Evolutionary conservation across 805 yeast genomes (phyloP).

Genomic region (Torulaspora indica): DNA sequence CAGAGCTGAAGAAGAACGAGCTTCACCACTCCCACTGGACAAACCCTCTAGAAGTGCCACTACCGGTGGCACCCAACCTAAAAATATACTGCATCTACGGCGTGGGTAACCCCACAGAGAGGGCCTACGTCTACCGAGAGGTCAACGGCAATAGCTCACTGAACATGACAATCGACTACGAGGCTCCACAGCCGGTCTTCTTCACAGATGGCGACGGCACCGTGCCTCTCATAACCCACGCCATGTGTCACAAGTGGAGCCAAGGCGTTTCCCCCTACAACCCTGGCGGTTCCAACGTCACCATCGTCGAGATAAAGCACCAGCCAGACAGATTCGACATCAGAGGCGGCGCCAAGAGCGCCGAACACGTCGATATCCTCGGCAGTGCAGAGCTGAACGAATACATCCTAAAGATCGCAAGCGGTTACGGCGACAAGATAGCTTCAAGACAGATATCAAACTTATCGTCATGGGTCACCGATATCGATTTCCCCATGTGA

Average conservation of each 20-base stretch:
- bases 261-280: constrained; percentile 59
- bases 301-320: constrained; percentile 83
- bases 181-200: constrained; percentile 58
- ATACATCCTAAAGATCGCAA: constrained; percentile 70
- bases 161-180: constrained; percentile 67
- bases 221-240: constrained; percentile 76
- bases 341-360: constrained; percentile 95
- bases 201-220: constrained; percentile 97
- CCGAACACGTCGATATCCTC: constrained; percentile 94
- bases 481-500: constrained; percentile 45
- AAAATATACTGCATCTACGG: constrained; percentile 88
- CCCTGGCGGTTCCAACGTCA: constrained; percentile 71
- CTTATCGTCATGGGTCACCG: constrained; percentile 56
- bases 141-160: constrained; percentile 52
- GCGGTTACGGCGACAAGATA: constrained; percentile 71
- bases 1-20: constrained; percentile 61
- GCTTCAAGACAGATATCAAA: constrained; percentile 54
- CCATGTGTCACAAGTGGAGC: constrained; percentile 91
- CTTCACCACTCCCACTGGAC: constrained; percentile 78
- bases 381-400: constrained; percentile 94
- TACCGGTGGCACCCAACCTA: constrained; percentile 92
- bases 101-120: constrained; percentile 93
- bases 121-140: constrained; percentile 82
- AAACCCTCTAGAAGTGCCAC: constrained; percentile 88
- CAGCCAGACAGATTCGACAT: constrained; percentile 93